Evolutionary conservation across 2,329 filamentous ascomycete species (phyloP).

Genomic region (Colletotrichum australisinense): DNA sequence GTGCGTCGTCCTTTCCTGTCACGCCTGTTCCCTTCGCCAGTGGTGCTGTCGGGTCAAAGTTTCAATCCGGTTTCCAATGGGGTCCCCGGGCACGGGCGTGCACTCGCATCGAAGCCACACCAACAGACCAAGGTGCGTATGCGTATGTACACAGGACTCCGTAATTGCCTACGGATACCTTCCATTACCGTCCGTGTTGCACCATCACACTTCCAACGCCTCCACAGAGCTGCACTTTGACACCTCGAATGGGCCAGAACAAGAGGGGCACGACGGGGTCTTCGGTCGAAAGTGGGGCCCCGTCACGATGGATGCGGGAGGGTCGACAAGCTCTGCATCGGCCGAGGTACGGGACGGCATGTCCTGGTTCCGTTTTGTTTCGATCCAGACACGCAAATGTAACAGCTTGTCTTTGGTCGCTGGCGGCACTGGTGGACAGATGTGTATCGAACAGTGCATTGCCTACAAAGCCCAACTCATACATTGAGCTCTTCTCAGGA

Average conservation of each 20-base stretch:
- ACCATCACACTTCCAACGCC: background rate
- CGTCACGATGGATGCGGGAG: slow-evolving; percentile 15
- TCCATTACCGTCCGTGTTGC: background rate
- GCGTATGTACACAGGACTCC: no score
- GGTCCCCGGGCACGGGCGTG: slow-evolving; percentile 17
- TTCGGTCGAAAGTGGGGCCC: slow-evolving; percentile 25
- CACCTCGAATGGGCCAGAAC: background rate
- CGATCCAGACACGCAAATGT: background rate
- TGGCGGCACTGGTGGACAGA: no score
- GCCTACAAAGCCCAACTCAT: background rate
- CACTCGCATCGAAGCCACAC: slow-evolving; percentile 17
- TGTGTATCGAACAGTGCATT: background rate
- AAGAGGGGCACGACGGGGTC: slow-evolving; percentile 1
- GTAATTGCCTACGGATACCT: background rate
- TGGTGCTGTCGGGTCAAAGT: slow-evolving; percentile 24
- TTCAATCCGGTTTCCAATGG: slow-evolving; percentile 35
- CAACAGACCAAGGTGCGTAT: background rate
- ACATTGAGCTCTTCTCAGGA: background rate
- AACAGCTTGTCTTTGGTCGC: background rate
- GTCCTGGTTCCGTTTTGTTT: background rate
- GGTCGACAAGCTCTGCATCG: slow-evolving; percentile 11
- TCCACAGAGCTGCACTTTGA: slow-evolving; percentile 6
- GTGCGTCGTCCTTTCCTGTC: background rate
- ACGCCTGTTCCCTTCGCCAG: no score
- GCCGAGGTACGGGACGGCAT: slow-evolving; percentile 17